Conservation (phyloP, 2,329 filamentous ascomycete genomes). For the Aaosphaeria pasadenensis region DNA sequence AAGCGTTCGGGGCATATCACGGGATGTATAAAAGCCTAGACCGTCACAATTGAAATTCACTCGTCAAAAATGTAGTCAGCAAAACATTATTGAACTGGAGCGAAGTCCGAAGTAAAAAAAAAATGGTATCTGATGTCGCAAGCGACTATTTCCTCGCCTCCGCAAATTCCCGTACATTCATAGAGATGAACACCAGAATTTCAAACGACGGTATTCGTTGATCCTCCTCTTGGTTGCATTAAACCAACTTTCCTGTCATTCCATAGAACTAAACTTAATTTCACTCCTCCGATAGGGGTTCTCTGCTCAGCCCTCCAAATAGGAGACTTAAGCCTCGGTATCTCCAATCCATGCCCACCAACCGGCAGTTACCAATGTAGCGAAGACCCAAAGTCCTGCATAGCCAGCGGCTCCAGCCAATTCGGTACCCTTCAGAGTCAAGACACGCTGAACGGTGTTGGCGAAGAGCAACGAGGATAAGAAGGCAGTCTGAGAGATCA, state of each 20-base stretch:
- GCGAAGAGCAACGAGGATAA: conserved; percentile 45
- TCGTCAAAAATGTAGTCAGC: too few relatives aligned
- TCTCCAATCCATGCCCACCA: conserved; percentile 53
- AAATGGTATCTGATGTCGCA: not conserved
- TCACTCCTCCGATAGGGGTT: not conserved
- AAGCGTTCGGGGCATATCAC: too few relatives aligned
- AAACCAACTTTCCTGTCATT: too few relatives aligned
- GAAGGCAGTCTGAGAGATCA: conserved; percentile 54
- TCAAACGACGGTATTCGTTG: not conserved
- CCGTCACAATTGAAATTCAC: too few relatives aligned
- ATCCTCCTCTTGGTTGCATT: not conserved
- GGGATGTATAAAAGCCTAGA: too few relatives aligned
- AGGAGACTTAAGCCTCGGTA: conserved; percentile 7
- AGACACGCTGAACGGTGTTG: conserved; percentile 64
- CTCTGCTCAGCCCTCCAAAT: not conserved
- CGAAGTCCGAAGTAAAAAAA: not conserved
- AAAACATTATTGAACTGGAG: too few relatives aligned
- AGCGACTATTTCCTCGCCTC: conserved; percentile 6
- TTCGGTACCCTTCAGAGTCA: conserved; percentile 69
- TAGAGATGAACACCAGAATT: conserved; percentile 7
- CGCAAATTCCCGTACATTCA: conserved; percentile 12
- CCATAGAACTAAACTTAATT: not conserved
- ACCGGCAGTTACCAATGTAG: conserved; percentile 59
- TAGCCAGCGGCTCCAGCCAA: conserved; percentile 68
- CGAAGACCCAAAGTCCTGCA: conserved; percentile 70